A percentile compares a stretch with the other conserved stretches of the same genome.
phyloP scores from a whole-genome alignment of 495 filamentous ascomycete genomes.

The Terfezia claveryi region DNA sequence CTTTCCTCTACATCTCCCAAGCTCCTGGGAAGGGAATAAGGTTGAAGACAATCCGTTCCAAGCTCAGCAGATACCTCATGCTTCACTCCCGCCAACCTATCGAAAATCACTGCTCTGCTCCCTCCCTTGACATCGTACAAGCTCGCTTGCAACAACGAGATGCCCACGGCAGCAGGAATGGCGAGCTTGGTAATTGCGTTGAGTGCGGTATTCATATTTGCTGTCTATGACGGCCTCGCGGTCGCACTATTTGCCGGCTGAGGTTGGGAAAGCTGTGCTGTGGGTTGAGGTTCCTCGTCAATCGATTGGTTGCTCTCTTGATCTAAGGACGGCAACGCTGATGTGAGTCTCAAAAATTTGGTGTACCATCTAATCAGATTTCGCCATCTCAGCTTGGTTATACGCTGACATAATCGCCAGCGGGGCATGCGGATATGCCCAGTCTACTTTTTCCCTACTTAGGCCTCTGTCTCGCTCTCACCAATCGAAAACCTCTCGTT shows the following conservation, averaged over 20 bases:
- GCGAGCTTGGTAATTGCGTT: conserved; percentile 43
- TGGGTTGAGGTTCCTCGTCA: conserved; percentile 18
- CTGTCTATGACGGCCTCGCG: background rate
- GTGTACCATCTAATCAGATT: no score
- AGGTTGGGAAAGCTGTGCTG: conserved; percentile 14
- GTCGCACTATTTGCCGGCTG: conserved; percentile 7
- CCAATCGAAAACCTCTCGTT: no score
- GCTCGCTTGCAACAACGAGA: conserved; percentile 42
- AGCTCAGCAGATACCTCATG: conserved; percentile 28
- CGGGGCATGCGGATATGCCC: conserved; percentile 9
- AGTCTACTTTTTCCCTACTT: no score
- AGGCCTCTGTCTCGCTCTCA: no score
- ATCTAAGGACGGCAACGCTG: no score
- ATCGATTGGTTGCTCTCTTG: no score
- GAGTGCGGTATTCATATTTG: conserved; percentile 40
- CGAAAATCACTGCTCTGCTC: conserved; percentile 91
- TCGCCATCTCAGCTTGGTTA: no score
- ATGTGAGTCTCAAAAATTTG: no score
- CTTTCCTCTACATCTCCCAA: background rate
- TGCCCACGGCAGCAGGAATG: conserved; percentile 44
- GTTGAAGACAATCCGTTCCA: background rate
- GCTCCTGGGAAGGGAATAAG: background rate
- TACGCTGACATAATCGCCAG: no score
- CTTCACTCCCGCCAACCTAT: conserved; percentile 76
- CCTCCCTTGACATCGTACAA: conserved; percentile 96